phyloP scores from a whole-genome alignment of 768 basidiomycete genomes.

The Tremella mesenterica region DNA sequence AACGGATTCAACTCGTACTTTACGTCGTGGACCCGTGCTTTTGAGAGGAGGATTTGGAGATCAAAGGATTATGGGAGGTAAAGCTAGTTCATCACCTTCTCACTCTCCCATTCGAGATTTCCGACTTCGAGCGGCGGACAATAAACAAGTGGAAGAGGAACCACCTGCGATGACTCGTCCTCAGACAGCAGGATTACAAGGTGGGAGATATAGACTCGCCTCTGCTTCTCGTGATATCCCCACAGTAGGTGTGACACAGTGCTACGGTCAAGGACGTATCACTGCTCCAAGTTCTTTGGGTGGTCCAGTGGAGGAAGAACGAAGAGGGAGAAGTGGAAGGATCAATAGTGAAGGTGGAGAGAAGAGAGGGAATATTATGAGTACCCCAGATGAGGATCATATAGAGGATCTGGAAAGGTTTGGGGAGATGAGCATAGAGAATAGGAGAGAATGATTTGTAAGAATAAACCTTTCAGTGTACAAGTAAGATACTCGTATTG shows the following conservation, averaged over 20 bases:
- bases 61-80: not conserved
- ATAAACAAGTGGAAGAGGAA: too few relatives aligned
- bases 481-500: too few relatives aligned
- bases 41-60: constrained; percentile 36
- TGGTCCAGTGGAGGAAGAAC: not conserved
- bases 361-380: too few relatives aligned
- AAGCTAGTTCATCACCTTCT: constrained; percentile 11
- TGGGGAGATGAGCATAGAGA: not conserved
- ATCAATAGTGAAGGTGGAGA: too few relatives aligned
- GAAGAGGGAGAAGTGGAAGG: not conserved
- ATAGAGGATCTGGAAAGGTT: too few relatives aligned
- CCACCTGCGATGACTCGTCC: too few relatives aligned
- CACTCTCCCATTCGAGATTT: constrained; percentile 28
- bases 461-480: too few relatives aligned
- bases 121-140: not conserved
- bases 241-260: not conserved
- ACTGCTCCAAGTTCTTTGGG: not conserved
- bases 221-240: not conserved
- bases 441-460: too few relatives aligned
- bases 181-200: too few relatives aligned
- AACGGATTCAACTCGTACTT: constrained; percentile 6
- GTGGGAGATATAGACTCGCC: not conserved
- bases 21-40: constrained; percentile 31
- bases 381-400: too few relatives aligned
- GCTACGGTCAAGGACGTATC: not conserved